Percentiles rank a stretch among this genome's conserved stretches.
Evolutionary conservation across 1,139 yeast genomes (phyloP).

Genomic region (Kurtzmaniella quercitrusa): DNA sequence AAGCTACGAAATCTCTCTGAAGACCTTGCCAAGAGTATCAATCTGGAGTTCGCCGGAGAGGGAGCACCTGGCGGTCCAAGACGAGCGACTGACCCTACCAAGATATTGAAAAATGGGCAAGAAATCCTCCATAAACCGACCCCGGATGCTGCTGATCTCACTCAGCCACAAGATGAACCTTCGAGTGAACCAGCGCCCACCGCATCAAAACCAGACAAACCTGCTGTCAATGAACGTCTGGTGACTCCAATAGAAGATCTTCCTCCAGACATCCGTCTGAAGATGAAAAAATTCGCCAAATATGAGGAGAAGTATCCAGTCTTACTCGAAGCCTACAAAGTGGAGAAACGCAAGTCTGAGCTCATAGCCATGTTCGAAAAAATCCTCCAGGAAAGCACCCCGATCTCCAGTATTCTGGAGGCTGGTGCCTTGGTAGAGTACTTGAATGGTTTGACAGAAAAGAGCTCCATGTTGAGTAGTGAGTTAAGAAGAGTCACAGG

Average conservation of each 20-base stretch:
- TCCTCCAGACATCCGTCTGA: conserved; percentile 54
- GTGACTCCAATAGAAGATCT: conserved; percentile 26
- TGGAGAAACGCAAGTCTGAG: conserved; percentile 66
- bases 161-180: conserved; percentile 44
- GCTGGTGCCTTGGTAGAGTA: conserved; percentile 66
- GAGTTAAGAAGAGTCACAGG: conserved; percentile 36
- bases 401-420: conserved; percentile 71
- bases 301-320: conserved; percentile 88
- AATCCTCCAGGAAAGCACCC: conserved; percentile 74
- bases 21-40: conserved; percentile 44
- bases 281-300: conserved; percentile 72
- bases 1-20: conserved; percentile 56
- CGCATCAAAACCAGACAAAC: background rate
- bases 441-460: conserved; percentile 58
- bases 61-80: conserved; percentile 9
- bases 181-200: background rate
- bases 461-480: conserved; percentile 52
- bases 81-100: conserved; percentile 9
- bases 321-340: conserved; percentile 76
- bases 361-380: conserved; percentile 65
- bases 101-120: conserved; percentile 32
- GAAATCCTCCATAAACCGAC: conserved; percentile 33
- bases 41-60: conserved; percentile 23
- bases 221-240: conserved; percentile 4
- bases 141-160: conserved; percentile 40